Conservation (phyloP, 768 basidiomycete species). For the Imleria badia region DNA sequence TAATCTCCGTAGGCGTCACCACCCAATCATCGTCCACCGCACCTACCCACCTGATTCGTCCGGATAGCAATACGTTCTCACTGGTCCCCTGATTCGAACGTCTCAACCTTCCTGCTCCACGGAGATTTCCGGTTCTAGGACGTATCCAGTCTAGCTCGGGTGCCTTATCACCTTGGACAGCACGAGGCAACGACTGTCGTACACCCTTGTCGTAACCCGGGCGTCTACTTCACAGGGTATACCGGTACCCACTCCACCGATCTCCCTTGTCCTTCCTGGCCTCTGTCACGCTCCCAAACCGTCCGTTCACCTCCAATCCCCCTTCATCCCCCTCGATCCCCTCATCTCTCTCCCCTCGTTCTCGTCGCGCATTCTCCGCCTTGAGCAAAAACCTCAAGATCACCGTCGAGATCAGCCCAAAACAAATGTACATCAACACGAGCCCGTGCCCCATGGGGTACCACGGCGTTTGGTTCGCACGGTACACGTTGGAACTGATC, state of each 20-base stretch:
- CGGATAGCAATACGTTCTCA: neutral
- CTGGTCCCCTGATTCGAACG: neutral
- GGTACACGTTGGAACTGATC: constrained; percentile 79
- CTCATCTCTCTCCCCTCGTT: constrained; percentile 68
- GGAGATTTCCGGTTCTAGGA: neutral
- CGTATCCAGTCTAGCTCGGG: neutral
- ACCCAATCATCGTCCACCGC: constrained; percentile 5
- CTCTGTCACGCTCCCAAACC: constrained; percentile 56
- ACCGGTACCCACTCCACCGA: constrained; percentile 74
- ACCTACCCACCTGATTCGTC: neutral
- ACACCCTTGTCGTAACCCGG: neutral
- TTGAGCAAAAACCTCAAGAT: constrained; percentile 44
- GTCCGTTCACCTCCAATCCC: constrained; percentile 51
- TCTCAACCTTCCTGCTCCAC: neutral
- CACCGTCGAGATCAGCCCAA: constrained; percentile 54
- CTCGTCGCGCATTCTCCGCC: constrained; percentile 63
- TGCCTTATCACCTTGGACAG: neutral
- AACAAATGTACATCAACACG: constrained; percentile 69
- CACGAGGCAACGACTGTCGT: neutral
- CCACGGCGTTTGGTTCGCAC: constrained; percentile 63
- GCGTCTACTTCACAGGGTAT: constrained; percentile 45
- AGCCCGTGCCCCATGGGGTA: constrained; percentile 61
- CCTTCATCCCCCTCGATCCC: constrained; percentile 45
- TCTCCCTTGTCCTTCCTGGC: constrained; percentile 73
- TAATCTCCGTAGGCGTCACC: neutral